Percentiles rank a stretch among this genome's conserved stretches.
phyloP scores from a whole-genome alignment of 345 rosid species.

The Excoecaria agallocha region DNA sequence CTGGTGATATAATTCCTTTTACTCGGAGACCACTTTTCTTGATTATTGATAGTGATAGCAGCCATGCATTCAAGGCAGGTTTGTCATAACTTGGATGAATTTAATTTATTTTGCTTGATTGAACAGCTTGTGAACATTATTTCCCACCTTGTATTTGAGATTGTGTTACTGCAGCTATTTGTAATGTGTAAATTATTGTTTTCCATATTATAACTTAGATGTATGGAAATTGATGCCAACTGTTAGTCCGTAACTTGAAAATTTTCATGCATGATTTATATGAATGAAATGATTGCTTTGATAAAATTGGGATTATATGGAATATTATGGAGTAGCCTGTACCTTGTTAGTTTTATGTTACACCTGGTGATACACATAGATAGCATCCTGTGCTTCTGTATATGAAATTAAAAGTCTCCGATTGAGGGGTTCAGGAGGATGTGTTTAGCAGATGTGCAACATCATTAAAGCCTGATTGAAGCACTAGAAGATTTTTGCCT shows the following conservation, averaged over 20 bases:
- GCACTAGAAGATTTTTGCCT: not conserved
- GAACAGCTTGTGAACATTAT: not conserved
- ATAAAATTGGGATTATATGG: not conserved
- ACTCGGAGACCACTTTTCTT: conserved; percentile 90
- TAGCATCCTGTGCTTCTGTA: not conserved
- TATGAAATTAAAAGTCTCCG: not conserved
- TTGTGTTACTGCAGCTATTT: not conserved
- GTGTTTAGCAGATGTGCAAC: not conserved
- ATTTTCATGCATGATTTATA: not conserved
- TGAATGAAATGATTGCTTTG: not conserved
- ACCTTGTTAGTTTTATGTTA: not conserved
- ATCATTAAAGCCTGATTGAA: too few relatives aligned
- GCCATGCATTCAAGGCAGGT: conserved; percentile 99
- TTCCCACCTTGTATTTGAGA: not conserved
- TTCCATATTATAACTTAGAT: conserved; percentile 3
- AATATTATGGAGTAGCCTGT: not conserved
- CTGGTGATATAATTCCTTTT: conserved; percentile 93
- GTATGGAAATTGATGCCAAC: not conserved
- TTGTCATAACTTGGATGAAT: conserved; percentile 71
- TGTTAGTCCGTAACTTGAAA: not conserved
- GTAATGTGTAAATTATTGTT: not conserved
- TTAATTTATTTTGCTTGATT: conserved; percentile 1
- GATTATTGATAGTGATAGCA: conserved; percentile 89
- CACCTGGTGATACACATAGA: not conserved
- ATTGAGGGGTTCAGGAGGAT: not conserved